Evolutionary conservation across 2,329 filamentous ascomycete species (phyloP), one percentile per base, ranked within the genome.

Genomic region (Elsinoe fawcettii): DNA sequence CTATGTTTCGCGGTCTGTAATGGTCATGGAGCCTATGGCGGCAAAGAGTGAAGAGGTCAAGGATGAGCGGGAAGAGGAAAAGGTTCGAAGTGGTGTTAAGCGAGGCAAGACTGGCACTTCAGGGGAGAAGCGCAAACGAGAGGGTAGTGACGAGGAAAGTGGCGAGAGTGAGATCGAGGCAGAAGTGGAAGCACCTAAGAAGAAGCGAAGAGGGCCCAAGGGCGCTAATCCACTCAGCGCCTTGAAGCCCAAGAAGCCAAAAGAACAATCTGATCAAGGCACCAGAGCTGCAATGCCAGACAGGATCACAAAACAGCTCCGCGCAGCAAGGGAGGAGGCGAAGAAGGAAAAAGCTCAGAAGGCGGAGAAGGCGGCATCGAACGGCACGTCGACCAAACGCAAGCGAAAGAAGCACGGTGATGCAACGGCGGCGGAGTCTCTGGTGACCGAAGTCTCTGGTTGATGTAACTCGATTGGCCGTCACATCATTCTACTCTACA

Each of bases 1-100:
- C 47, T 92, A 92, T 68, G 86, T 92, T 63, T 84, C 84, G 62
- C 78, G 87, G 57, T 88, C 85, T 60, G 87, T 95, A 56, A 88
- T 92, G 82, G 84, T 87, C 57, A 78, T 88, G 76, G 82, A 88
- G 70, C 86, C 87, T 12, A 90, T 93, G 86, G 84, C 86, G 16
- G 79, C 77, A 37, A 79, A 79, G 56, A 87, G 84, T 14, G 80
- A 79, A 37, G 77, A 81, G 58, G 77, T 82, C 47, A 80, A 85
- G 60, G 80, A 85, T 54, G 76, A 76, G 59, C 86, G 88, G 61
- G 89, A 93, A 75, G 81, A 78, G 64, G 78, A 77, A 58, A 95
- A 95, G 73, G 88, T 91, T 66, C 80, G 84, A 62, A 78, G 80
- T 16, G 88, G 87, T 47, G 73, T 90, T 62, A 85, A 65, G 44